Base-by-base conservation (phyloP, 148 eudicot genomes). In the Gaultheria prostrata region DNA sequence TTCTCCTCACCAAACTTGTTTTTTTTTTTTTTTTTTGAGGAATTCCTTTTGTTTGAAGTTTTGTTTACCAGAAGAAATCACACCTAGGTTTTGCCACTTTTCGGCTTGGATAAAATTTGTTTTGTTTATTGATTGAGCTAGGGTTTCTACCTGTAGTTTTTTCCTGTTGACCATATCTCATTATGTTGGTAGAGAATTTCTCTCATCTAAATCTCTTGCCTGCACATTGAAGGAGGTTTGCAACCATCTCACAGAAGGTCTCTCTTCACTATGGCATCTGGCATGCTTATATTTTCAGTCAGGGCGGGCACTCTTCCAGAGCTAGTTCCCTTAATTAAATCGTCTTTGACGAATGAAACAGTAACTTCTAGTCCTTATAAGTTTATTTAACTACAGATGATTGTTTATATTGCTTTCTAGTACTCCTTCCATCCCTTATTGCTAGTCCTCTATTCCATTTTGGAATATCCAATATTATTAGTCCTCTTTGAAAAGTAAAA, bases 231-330 rank as follows among this genome's bases (percentile, higher is more conserved):
- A 94, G 97, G 93, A 77, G 90, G 90, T 83, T 80, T 94, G 82
- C 97, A 83, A 84, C 94, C 95, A 88, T 91, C 91, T 50, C 89
- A 87, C 61, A 91, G 95, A 88, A 89, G 97, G 90, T 95, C 98
- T 84, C 93, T 95, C 84, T 93, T 92, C 87, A 93, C 93, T 18
- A 81, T 91, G 92, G 95, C 97, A 30, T 91, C 95, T 43, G 85
- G 87, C 91, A 95, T 95, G 98, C 93, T 95, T 57, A 87, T 95
- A 82, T 88, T 91, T 84, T 87, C 94, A 74, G 94, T 97, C 43
- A 86, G 91, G 91, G 98, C 93, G 61, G 90, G 92, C 89, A 89
- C 88, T 88, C 90, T 95, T 85, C 92, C 87, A n/a, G 97, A 92
- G 89, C 87, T 95, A 86, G 87, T 91, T 82, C 92, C 93, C 84